Percentiles rank a stretch among this genome's conserved stretches.
phyloP scores from a whole-genome alignment of 1,284 basidiomycete genomes.

The Pisolithus thermaeus region DNA sequence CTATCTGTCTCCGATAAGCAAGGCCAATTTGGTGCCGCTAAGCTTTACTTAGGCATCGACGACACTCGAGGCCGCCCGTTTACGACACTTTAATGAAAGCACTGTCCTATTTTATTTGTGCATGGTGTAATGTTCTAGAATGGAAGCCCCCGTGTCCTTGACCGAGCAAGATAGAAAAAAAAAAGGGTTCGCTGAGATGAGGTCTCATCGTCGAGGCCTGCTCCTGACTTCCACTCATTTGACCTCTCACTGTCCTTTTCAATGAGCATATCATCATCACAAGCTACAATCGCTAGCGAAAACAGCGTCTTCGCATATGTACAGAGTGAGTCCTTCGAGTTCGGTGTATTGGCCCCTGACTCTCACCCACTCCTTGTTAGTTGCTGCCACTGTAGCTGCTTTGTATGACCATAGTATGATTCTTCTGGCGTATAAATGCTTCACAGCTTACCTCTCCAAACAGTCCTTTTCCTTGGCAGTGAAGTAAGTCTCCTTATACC shows the following conservation, averaged over 20 bases:
- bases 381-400: slow-evolving; percentile 24
- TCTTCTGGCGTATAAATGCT: background rate
- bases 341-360: background rate
- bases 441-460: background rate
- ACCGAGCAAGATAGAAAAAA: background rate
- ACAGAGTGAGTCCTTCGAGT: slow-evolving; percentile 14
- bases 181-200: background rate
- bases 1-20: too few species aligned
- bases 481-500: slow-evolving; percentile 16
- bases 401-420: slow-evolving; percentile 25
- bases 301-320: slow-evolving; percentile 15
- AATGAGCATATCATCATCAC: slow-evolving; percentile 20
- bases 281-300: background rate
- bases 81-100: too few species aligned
- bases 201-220: background rate
- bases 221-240: background rate
- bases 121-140: background rate
- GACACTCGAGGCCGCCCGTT: too few species aligned
- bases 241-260: background rate
- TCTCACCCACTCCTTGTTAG: slow-evolving; percentile 11
- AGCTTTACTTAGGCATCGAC: too few species aligned
- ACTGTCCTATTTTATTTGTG: background rate
- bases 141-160: background rate
- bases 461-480: slow-evolving; percentile 22
- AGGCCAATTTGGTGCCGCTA: too few species aligned